Conservation (phyloP, 805 yeast genomes). For the Blastobotrys terrestris region DNA sequence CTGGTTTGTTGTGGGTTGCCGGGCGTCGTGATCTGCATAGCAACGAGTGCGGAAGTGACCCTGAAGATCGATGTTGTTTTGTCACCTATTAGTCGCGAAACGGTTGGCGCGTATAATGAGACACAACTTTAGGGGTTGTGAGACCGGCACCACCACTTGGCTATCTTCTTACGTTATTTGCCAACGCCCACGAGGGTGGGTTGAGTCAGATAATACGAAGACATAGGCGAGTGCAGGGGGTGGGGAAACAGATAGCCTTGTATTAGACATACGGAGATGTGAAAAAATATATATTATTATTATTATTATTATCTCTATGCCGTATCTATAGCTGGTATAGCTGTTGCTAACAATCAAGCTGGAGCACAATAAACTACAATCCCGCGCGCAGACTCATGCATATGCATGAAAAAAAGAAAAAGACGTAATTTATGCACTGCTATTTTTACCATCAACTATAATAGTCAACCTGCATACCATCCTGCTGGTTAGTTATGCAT, state of each 20-base stretch:
- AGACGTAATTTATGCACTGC: neutral
- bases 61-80: neutral
- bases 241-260: too few relatives aligned
- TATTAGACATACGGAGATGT: too few relatives aligned
- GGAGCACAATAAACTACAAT: too few relatives aligned
- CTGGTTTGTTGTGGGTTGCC: too few relatives aligned
- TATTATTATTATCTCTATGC: too few relatives aligned
- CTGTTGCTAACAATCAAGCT: too few relatives aligned
- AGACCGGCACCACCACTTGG: neutral
- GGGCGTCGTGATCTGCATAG: neutral
- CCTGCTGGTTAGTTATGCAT: neutral
- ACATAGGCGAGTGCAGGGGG: too few relatives aligned
- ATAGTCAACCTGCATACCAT: neutral
- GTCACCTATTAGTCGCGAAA: too few relatives aligned
- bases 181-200: neutral
- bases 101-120: neutral
- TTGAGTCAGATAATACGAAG: too few relatives aligned
- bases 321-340: too few relatives aligned
- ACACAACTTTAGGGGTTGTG: neutral
- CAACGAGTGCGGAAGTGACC: neutral
- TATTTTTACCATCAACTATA: neutral
- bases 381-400: too few relatives aligned
- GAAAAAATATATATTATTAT: too few relatives aligned
- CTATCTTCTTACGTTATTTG: neutral
- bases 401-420: neutral